Conservation (phyloP, 352 stramenopile species). For the Pythium plurisporium region DNA sequence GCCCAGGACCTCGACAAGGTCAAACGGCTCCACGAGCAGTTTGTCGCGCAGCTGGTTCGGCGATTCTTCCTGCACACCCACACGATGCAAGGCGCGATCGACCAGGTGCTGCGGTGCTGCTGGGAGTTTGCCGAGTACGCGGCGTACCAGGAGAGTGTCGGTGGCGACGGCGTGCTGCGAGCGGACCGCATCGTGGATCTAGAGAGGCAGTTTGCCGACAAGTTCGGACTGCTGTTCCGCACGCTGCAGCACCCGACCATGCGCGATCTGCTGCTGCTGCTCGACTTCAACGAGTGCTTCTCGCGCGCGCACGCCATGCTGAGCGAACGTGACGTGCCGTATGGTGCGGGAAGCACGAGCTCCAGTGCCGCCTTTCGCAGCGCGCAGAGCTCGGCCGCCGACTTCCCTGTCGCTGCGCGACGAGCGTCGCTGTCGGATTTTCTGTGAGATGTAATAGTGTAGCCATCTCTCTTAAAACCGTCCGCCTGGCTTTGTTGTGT, state of each 20-base stretch:
- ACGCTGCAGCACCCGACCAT: conserved; percentile 59
- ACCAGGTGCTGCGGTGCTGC: conserved; percentile 57
- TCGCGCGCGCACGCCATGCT: conserved; percentile 2
- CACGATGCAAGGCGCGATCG: conserved; percentile 47
- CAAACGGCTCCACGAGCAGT: conserved; percentile 65
- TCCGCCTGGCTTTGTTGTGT: not conserved
- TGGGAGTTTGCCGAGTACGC: conserved; percentile 74
- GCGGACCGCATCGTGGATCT: conserved; percentile 31
- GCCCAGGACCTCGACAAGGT: conserved; percentile 63
- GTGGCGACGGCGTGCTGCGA: conserved; percentile 5
- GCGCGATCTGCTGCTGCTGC: conserved; percentile 64
- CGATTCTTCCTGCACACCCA: conserved; percentile 69
- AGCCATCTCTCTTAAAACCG: not conserved
- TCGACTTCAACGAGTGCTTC: conserved; percentile 75
- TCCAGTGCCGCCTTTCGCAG: too few relatives aligned
- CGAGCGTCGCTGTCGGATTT: not conserved
- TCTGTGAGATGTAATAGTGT: not conserved
- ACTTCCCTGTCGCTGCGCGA: not conserved
- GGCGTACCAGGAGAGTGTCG: conserved; percentile 36
- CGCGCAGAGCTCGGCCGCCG: too few relatives aligned
- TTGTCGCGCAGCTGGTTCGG: conserved; percentile 61
- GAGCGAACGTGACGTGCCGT: not conserved
- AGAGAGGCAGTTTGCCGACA: conserved; percentile 45
- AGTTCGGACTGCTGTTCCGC: conserved; percentile 60
- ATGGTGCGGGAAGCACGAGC: too few relatives aligned